Base-by-base conservation (phyloP, 306 rosid genomes). In the Cicer pinnatifidum region DNA sequence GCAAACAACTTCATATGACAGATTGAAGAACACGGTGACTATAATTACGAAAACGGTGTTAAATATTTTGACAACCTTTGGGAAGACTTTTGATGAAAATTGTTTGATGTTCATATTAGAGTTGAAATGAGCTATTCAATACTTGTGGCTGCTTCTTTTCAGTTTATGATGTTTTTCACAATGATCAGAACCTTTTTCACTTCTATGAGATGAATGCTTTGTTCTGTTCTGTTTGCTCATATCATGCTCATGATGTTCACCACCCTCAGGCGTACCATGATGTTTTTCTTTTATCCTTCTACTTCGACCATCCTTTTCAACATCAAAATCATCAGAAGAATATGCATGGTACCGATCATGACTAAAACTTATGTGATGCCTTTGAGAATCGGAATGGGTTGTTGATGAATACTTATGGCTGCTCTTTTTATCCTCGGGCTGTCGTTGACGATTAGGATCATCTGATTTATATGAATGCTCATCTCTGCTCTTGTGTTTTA, bases 281-380 rank as follows among this genome's bases (percentile, higher is more conserved):
- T 52, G 64, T 64, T 62, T 76, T 37, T 61, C 78, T 53, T 76
- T 56, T 68, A 60, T 15, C 60, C 46, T 77, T 84, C 78, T 76
- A 65, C 67, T 46, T 46, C 13, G 77, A 52, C 71, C 59, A 56
- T 71, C 60, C 37, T 53, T 54, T 51, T 80, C 79, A 20, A 58
- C 48, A 40, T 80, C 77, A 62, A 81, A 79, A 65, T 78, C 82
- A 48, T 75, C 82, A 46, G 83, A 63, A 45, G 83, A 71, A 76
- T 70, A 45, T 28, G 35, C 43, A 11, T 8, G 67, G 71, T 69
- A 69, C 59, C 64, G 58, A 73, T 78, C 83, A 46, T 64, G 8
- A 54, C 37, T 75, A 48, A 33, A 67, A 69, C 50, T 75, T 81
- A 66, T 44, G 33, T 60, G 23, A 73, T 52, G 85, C 78, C 76